Percentiles rank a stretch among this genome's conserved stretches.
Conservation (phyloP, 1,284 basidiomycete species). For the Psilocybe mexicana region DNA sequence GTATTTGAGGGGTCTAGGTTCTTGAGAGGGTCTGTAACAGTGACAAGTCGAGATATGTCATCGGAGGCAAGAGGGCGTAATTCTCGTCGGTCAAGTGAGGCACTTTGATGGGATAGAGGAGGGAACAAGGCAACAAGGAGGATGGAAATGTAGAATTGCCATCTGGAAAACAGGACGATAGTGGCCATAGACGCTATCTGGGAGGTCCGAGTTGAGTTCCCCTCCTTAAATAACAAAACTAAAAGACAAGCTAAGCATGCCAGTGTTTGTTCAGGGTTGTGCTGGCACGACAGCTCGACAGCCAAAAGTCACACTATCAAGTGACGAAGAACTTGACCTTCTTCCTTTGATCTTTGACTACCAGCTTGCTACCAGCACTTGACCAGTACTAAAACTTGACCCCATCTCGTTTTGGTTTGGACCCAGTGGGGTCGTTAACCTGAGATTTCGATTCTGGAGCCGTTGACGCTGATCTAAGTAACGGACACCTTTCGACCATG, state of each 20-base stretch:
- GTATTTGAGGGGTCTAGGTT: conserved; percentile 66
- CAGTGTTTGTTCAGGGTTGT: background rate
- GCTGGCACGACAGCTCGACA: background rate
- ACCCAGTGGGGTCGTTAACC: too few relatives aligned
- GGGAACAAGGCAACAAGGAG: conserved; percentile 22
- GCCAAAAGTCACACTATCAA: background rate
- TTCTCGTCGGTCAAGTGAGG: conserved; percentile 40
- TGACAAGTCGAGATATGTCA: conserved; percentile 52
- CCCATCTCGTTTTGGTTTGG: too few relatives aligned
- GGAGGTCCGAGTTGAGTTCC: background rate
- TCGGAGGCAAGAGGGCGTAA: conserved; percentile 51
- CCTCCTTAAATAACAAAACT: background rate
- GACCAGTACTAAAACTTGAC: background rate
- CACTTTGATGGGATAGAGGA: conserved; percentile 29
- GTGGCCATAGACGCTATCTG: background rate
- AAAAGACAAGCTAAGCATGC: background rate
- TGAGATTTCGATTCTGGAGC: too few relatives aligned
- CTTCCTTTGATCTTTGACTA: background rate
- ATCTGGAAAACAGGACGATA: background rate
- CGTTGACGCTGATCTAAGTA: too few relatives aligned
- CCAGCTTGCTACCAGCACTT: background rate
- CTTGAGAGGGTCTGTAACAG: conserved; percentile 60
- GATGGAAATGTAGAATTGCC: conserved; percentile 12
- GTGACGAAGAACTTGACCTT: background rate
- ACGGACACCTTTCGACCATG: conserved; percentile 39